These are phyloP conservation scores for Trypanosoma vivax DNA, from an alignment of 208 protist species.

Conservation along the genomic window DNA sequence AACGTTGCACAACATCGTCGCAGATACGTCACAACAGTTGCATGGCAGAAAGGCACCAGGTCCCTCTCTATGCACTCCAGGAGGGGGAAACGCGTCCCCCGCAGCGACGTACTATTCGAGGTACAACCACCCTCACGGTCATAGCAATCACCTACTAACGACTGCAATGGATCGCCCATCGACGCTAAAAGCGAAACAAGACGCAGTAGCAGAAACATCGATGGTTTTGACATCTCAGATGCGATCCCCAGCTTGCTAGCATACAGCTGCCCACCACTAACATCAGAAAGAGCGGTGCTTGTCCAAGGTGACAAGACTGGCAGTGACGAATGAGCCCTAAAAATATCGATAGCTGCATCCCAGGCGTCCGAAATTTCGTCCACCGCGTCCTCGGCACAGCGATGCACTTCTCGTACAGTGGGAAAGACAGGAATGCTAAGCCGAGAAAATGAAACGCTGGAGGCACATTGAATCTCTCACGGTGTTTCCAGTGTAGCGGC, in stretches of 20 bases:
- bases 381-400: constrained; percentile 3
- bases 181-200: constrained; percentile 22
- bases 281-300: background rate
- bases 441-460: constrained; percentile 14
- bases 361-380: constrained; percentile 4
- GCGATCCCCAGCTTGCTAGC: constrained; percentile 7
- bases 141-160: too few relatives aligned
- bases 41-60: constrained; percentile 25
- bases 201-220: constrained; percentile 23
- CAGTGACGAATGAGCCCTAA: constrained; percentile 32
- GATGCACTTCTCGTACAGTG: constrained; percentile 7
- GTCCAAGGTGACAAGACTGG: constrained; percentile 10
- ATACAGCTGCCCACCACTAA: background rate
- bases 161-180: constrained; percentile 13
- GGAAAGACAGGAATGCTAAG: constrained; percentile 19
- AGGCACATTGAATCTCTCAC: constrained; percentile 11
- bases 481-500: constrained; percentile 13
- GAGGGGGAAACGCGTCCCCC: constrained; percentile 11
- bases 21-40: constrained; percentile 18
- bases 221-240: constrained; percentile 14
- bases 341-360: constrained; percentile 20
- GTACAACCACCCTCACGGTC: too few relatives aligned
- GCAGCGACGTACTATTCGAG: background rate
- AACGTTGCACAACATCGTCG: constrained; percentile 22
- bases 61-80: constrained; percentile 17